These are phyloP conservation scores for Scedosporium minutisporum DNA, from an alignment of 2,329 filamentous ascomycete genomes.

Conservation along the genomic window DNA sequence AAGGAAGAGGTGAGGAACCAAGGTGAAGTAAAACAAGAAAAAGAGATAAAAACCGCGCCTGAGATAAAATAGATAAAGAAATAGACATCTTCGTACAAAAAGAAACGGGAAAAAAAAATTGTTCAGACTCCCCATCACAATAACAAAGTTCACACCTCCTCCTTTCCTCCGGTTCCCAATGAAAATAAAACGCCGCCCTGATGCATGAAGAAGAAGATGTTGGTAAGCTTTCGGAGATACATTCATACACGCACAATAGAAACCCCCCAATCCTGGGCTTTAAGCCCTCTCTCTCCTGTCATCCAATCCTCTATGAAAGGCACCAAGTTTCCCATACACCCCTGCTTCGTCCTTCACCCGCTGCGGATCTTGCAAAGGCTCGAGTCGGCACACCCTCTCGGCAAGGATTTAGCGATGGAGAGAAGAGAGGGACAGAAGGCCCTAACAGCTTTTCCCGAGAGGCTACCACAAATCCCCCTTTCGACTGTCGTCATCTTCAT, in stretches of 20 bases:
- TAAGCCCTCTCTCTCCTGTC: not conserved
- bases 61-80: not conserved
- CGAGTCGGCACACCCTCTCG: too few species aligned
- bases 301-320: not conserved
- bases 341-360: too few species aligned
- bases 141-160: not conserved
- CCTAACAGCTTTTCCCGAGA: not conserved
- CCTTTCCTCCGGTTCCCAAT: not conserved
- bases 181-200: not conserved
- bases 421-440: not conserved
- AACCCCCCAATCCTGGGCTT: not conserved
- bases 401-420: not conserved
- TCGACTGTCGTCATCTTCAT: not conserved
- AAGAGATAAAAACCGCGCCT: not conserved
- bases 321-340: too few species aligned
- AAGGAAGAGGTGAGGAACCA: not conserved
- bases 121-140: not conserved
- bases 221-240: not conserved
- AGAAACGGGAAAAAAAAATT: not conserved
- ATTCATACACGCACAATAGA: not conserved
- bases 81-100: not conserved
- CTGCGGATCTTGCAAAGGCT: too few species aligned
- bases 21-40: not conserved
- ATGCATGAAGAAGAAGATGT: not conserved
- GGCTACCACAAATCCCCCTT: constrained; percentile 10